Evolutionary conservation across 257 asterid genomes (phyloP), one percentile per base, ranked within the genome.

Genomic region (Perilla frutescens): DNA sequence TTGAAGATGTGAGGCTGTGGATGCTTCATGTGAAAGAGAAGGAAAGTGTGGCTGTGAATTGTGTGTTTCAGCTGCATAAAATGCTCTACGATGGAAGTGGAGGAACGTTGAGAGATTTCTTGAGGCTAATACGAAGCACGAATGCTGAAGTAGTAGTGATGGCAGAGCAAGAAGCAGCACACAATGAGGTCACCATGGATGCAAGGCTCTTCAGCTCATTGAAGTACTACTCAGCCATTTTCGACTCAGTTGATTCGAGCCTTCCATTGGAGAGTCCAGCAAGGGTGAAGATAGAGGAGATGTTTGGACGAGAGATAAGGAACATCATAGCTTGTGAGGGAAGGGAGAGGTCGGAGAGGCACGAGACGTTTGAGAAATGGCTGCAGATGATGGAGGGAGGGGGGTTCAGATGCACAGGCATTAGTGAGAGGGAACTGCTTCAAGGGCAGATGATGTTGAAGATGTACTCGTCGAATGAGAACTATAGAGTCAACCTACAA

Each of bases 1-100:
- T 95, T 62, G 99, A 95, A 70, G 99, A 95, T 60, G 97, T 95
- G 72, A 82, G 99, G 83, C 82, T 92, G 10, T 95, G 99, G 99
- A 95, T 95, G 99, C 97, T 95, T 71, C 99, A 95, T 49, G 97
- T 95, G 1, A 95, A 95, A 85, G 99, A 92, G 80, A 79, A 55
- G 12, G 99, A 92, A 51, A 75, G 83, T 0, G 97, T 95, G 36
- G 99, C 90, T 0, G 91, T 92, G 57, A 95, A 92, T 64, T 92
- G 99, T 62, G 57, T 84, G 7, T 82, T 88, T 49, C 98, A 92
- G 84, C 63, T 95, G 80, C 99, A 95, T 77, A 90, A 83, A 83
- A 68, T 92, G 83, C 85, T 92, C 6, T 86, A 92, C 63, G 98
- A 95, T 12, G 40, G 72, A n/a, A 79, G 85, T 1, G 90, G 91